Percentiles rank a stretch among this genome's conserved stretches.
phyloP scores from a whole-genome alignment of 148 eudicot genomes.

The Diospyros lotus region DNA sequence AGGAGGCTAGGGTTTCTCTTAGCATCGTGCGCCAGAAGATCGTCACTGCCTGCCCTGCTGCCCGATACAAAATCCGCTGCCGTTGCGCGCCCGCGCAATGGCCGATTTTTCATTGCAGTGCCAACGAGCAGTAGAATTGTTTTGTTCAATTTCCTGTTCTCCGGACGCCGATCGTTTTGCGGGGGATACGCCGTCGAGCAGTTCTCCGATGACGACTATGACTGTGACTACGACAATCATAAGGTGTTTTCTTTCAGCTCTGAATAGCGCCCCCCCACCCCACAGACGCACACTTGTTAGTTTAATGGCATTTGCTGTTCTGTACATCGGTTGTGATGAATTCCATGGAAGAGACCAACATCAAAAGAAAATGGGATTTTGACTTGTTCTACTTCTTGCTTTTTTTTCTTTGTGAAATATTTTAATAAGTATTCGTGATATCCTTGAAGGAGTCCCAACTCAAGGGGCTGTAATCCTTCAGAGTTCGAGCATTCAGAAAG shows the following conservation, averaged over 20 bases:
- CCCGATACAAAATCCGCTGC: neutral
- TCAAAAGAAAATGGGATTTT: neutral
- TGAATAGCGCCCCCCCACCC: too few relatives aligned
- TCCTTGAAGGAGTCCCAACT: too few relatives aligned
- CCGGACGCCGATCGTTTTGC: slow-evolving; percentile 27
- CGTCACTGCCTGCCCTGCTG: slow-evolving; percentile 19
- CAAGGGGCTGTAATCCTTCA: too few relatives aligned
- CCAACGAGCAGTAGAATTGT: neutral
- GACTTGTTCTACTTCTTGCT: neutral
- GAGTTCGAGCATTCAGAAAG: too few relatives aligned
- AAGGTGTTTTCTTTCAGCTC: slow-evolving; percentile 30
- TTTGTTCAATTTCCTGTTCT: slow-evolving; percentile 19
- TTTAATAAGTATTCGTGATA: too few relatives aligned
- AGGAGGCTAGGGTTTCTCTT: slow-evolving; percentile 39
- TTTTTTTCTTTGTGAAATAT: neutral
- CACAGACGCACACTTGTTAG: neutral
- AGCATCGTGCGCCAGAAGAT: slow-evolving; percentile 28
- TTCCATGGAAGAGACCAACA: neutral
- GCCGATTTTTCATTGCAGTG: slow-evolving; percentile 10
- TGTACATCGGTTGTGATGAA: neutral
- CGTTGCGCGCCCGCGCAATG: slow-evolving; percentile 13
- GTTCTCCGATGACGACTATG: slow-evolving; percentile 98
- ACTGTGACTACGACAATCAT: slow-evolving; percentile 83
- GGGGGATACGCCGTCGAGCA: slow-evolving; percentile 64
- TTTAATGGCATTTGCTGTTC: neutral